Base-by-base conservation (phyloP, 768 basidiomycete species). In the Suillus subluteus region DNA sequence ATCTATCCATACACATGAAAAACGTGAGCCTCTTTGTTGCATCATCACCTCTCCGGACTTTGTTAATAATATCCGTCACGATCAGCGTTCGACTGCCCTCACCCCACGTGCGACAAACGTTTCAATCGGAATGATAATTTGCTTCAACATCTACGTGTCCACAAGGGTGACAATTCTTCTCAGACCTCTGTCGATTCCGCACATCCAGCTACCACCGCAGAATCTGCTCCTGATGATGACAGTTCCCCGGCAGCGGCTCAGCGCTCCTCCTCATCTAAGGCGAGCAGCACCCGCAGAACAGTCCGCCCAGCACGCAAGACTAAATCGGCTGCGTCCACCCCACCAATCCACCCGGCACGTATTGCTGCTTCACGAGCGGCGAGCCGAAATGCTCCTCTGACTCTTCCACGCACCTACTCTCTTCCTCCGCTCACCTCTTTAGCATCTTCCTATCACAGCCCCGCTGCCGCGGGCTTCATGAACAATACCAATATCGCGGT, bases 51-150 rank as follows among this genome's bases (percentile, higher is more conserved):
- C 35, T 67, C 30, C 66, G 32, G 48, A 55, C 63, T 58, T 72
- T 67, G 66, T 67, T 69, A 63, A 61, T 67, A 66, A 68, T 66
- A 63, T 50, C 67, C 66, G 66, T 74, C 63, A 70, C 68, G 73
- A 76, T 75, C 67, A 94, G 92, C 92, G 11, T 91, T 89, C 80
- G 83, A 87, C 71, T 94, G 92, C 77, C 84, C 88, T 35, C 84
- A 85, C 72, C 82, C 86, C 4, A 74, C 80, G 38, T 94, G 92
- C 78, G 86, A 85, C 74, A 91, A 91, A 74, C 82, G 81, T 70
- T 94, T 94, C 75, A 91, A 91, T 66, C 83, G 92, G 67, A 89
- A 90, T 69, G 92, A 94, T 73, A 94, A 94, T 75, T 84, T 94
- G 41, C 82, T 90, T 58, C 92, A 94, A 76, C 92, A 94, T 71